Conservation (phyloP, 352 stramenopile genomes). For the Pythium phragmiticola region DNA sequence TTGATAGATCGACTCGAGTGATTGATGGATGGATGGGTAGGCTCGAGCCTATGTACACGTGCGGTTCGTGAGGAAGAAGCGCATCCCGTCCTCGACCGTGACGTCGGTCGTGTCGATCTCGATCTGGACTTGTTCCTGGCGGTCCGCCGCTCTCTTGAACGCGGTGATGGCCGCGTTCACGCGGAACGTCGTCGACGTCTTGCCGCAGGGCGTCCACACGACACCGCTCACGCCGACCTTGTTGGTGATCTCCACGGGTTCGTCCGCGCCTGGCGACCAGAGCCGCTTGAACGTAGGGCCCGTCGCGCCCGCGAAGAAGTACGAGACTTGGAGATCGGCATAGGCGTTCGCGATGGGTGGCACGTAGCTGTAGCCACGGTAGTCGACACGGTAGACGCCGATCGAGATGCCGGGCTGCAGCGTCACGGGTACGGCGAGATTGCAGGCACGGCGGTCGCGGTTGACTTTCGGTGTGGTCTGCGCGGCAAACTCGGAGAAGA, state of each 20-base stretch:
- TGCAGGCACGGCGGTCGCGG: conserved; percentile 28
- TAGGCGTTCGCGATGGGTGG: conserved; percentile 14
- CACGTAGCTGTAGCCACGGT: conserved; percentile 36
- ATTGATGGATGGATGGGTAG: too few relatives aligned
- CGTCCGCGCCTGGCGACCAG: conserved; percentile 17
- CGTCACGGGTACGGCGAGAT: conserved; percentile 30
- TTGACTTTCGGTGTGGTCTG: conserved; percentile 11
- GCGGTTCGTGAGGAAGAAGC: conserved; percentile 29
- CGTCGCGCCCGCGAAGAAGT: conserved; percentile 30
- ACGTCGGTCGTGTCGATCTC: conserved; percentile 34
- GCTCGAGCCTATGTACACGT: neutral
- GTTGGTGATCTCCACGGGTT: conserved; percentile 29
- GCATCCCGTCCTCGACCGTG: conserved; percentile 28
- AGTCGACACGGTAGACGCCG: conserved; percentile 35
- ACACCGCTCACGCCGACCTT: conserved; percentile 22
- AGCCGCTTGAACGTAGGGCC: conserved; percentile 24
- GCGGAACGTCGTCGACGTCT: conserved; percentile 29
- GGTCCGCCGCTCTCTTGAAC: conserved; percentile 14
- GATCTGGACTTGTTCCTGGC: conserved; percentile 25
- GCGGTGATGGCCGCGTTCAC: conserved; percentile 35
- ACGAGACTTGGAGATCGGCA: conserved; percentile 26
- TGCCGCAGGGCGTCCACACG: conserved; percentile 30
- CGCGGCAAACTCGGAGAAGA: conserved; percentile 28
- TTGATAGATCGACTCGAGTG: too few relatives aligned
- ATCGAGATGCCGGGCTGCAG: conserved; percentile 30